Conservation (phyloP, 768 basidiomycete genomes). For the Steccherinum ochraceum region DNA sequence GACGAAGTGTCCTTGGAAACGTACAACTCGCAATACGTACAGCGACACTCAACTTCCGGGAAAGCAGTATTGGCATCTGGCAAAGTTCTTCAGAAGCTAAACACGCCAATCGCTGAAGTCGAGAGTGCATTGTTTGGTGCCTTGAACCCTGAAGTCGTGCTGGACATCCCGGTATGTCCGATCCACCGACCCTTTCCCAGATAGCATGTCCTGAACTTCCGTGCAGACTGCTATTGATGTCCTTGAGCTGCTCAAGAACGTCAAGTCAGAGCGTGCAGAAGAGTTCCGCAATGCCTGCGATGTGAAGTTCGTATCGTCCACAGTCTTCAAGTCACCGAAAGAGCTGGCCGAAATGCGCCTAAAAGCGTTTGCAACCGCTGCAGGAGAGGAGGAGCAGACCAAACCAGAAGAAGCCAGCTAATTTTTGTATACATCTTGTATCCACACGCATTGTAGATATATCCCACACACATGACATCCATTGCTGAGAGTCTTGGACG, state of each 20-base stretch:
- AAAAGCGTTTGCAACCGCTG: slow-evolving; percentile 7
- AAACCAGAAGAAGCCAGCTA: background rate
- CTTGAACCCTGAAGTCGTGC: slow-evolving; percentile 33
- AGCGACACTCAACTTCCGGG: slow-evolving; percentile 46
- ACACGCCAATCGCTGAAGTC: slow-evolving; percentile 45
- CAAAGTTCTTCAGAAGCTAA: slow-evolving; percentile 41
- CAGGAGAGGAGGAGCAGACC: background rate
- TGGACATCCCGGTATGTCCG: slow-evolving; percentile 42
- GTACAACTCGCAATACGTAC: slow-evolving; percentile 73
- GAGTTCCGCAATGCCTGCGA: slow-evolving; percentile 58
- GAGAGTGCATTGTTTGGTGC: slow-evolving; percentile 51
- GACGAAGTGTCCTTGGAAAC: slow-evolving; percentile 51
- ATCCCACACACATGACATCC: too few relatives aligned
- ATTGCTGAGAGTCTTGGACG: too few relatives aligned
- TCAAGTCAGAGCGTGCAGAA: slow-evolving; percentile 47
- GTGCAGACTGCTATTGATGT: slow-evolving; percentile 46
- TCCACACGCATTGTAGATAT: background rate
- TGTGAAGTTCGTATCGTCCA: slow-evolving; percentile 51
- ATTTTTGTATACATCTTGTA: background rate
- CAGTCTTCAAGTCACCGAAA: slow-evolving; percentile 52
- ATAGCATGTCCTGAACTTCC: slow-evolving; percentile 1
- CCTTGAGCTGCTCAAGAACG: slow-evolving; percentile 39
- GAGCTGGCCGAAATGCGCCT: slow-evolving; percentile 41
- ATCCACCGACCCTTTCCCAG: background rate
- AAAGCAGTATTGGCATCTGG: slow-evolving; percentile 59